Conservation (phyloP, 2,329 filamentous ascomycete genomes). For the Esteya vermicola region DNA sequence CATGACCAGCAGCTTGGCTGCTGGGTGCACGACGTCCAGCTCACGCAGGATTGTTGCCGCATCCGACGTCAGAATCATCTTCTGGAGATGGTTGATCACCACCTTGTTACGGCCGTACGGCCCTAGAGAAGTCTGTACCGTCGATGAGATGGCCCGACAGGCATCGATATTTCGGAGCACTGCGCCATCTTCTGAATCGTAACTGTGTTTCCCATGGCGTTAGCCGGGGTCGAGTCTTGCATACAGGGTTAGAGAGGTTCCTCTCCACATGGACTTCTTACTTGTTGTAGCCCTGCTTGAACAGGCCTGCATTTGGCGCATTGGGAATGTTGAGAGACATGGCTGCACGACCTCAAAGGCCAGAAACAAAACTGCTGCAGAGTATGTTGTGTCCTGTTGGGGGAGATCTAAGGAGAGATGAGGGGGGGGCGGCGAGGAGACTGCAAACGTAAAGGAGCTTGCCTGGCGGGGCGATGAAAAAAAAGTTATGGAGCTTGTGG, state of each 20-base stretch:
- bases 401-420: not conserved
- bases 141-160: slow-evolving; percentile 87
- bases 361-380: not conserved
- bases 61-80: slow-evolving; percentile 98
- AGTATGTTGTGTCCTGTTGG: not conserved
- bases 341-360: slow-evolving; percentile 7
- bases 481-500: slow-evolving; percentile 1
- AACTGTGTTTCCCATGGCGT: slow-evolving; percentile 42
- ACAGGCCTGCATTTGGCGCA: slow-evolving; percentile 83
- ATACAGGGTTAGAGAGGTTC: no score
- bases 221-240: no score
- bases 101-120: slow-evolving; percentile 99
- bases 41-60: slow-evolving; percentile 94
- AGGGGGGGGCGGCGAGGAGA: no score
- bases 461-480: slow-evolving; percentile 6
- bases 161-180: slow-evolving; percentile 98
- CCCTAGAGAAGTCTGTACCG: slow-evolving; percentile 91
- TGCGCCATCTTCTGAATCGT: slow-evolving; percentile 97
- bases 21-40: slow-evolving; percentile 95
- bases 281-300: slow-evolving; percentile 96
- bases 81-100: slow-evolving; percentile 98
- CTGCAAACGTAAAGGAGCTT: no score
- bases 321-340: slow-evolving; percentile 97
- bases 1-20: slow-evolving; percentile 96
- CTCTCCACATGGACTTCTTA: slow-evolving; percentile 41